phyloP scores from a whole-genome alignment of 2,329 filamentous ascomycete species.

The Alternaria arbusti region DNA sequence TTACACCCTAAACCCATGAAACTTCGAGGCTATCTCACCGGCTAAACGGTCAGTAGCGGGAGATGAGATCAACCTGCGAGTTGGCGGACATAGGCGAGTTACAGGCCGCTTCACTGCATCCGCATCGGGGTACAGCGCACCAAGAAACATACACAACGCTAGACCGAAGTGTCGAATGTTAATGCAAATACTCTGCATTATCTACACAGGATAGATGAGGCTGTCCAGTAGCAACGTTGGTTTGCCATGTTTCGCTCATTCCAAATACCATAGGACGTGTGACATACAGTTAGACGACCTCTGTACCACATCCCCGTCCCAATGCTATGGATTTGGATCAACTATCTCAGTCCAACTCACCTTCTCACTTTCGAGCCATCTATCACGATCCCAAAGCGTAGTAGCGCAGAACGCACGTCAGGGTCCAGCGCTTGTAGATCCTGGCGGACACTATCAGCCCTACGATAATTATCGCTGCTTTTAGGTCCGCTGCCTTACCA shows the following conservation, averaged over 20 bases:
- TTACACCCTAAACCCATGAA: not conserved
- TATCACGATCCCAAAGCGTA: not conserved
- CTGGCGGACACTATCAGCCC: constrained; percentile 11
- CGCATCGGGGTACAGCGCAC: not conserved
- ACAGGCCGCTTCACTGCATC: not conserved
- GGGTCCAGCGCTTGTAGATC: constrained; percentile 8
- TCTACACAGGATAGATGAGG: not conserved
- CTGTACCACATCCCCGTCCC: not conserved
- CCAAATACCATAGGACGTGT: not conserved
- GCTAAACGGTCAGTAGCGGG: constrained; percentile 12
- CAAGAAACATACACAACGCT: constrained; percentile 5
- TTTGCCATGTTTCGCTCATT: not conserved
- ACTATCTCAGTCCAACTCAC: not conserved
- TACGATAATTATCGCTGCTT: not conserved
- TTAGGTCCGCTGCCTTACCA: not conserved
- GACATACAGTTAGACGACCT: not conserved
- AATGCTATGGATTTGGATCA: not conserved
- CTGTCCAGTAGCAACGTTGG: not conserved
- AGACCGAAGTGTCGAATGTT: constrained; percentile 18
- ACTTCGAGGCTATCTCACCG: not conserved
- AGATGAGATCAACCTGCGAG: not conserved
- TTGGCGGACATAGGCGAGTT: constrained; percentile 14
- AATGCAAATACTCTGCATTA: constrained; percentile 13
- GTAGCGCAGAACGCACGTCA: constrained; percentile 8
- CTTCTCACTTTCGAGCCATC: not conserved